phyloP scores from a whole-genome alignment of 169 alveolate species.

The Eimeria necatrix region DNA sequence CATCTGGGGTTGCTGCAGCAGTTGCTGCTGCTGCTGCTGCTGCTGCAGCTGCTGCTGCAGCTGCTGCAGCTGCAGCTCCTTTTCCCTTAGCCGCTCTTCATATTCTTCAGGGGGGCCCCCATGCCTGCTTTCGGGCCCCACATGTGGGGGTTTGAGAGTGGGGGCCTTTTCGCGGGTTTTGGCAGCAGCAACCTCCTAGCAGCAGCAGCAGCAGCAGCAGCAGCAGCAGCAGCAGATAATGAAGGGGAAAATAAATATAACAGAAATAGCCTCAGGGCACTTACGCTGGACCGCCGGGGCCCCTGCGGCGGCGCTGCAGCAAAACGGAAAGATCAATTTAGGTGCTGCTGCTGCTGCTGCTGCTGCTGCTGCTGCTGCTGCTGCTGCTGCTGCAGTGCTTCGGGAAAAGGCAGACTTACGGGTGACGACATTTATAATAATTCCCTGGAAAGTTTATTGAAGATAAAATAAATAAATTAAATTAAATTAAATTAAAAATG shows the following conservation, averaged over 20 bases:
- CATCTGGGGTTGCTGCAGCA: not conserved
- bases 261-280: not conserved
- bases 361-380: not conserved
- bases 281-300: too few species aligned
- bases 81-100: not conserved
- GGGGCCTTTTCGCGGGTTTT: not conserved
- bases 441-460: not conserved
- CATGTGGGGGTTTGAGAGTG: not conserved
- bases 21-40: slow-evolving; percentile 25
- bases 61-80: slow-evolving; percentile 24
- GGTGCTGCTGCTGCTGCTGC: not conserved
- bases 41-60: not conserved
- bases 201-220: not conserved
- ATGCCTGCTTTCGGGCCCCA: slow-evolving; percentile 25
- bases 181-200: not conserved
- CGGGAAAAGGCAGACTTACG: not conserved
- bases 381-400: not conserved
- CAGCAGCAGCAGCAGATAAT: not conserved
- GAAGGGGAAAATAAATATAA: too few species aligned
- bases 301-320: too few species aligned
- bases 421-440: slow-evolving; percentile 21
- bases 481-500: not conserved
- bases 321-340: too few species aligned
- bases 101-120: not conserved
- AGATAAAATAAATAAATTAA: not conserved